These are phyloP conservation scores for Nothophoma quercina DNA, from an alignment of 2,329 filamentous ascomycete genomes.

Conservation along the genomic window DNA sequence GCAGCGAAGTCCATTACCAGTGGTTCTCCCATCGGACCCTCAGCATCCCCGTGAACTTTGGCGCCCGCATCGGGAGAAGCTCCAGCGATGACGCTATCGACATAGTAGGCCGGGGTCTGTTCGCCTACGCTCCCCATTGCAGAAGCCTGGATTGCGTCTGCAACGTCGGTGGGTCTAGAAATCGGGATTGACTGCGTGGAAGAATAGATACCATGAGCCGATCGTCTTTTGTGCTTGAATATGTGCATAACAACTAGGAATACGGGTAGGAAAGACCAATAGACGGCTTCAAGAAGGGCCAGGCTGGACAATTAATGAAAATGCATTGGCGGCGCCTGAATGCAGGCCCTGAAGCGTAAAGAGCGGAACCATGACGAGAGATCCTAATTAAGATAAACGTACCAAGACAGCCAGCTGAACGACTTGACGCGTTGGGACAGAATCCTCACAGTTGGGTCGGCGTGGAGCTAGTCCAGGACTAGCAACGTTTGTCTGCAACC, in stretches of 20 bases:
- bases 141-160: conserved; percentile 31
- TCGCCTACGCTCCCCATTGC: conserved; percentile 36
- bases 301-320: conserved; percentile 2
- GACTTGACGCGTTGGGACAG: conserved; percentile 4
- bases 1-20: conserved; percentile 41
- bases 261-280: conserved; percentile 8
- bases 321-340: conserved; percentile 14
- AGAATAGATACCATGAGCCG: conserved; percentile 40
- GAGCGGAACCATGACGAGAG: conserved; percentile 29
- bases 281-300: background rate
- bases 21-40: conserved; percentile 38
- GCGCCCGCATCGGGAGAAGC: conserved; percentile 24
- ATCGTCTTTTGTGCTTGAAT: conserved; percentile 44
- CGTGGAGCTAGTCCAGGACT: conserved; percentile 13
- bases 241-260: conserved; percentile 26
- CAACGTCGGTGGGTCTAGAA: conserved; percentile 25
- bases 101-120: conserved; percentile 26
- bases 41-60: conserved; percentile 21
- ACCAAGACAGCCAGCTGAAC: conserved; percentile 19
- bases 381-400: conserved; percentile 29
- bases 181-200: conserved; percentile 30
- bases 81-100: conserved; percentile 40
- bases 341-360: conserved; percentile 9
- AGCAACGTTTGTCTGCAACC: conserved; percentile 7
- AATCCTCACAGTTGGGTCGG: conserved; percentile 1